These are phyloP conservation scores for Akanthomyces muscarius DNA, from an alignment of 2,329 filamentous ascomycete genomes.

Conservation along the genomic window DNA sequence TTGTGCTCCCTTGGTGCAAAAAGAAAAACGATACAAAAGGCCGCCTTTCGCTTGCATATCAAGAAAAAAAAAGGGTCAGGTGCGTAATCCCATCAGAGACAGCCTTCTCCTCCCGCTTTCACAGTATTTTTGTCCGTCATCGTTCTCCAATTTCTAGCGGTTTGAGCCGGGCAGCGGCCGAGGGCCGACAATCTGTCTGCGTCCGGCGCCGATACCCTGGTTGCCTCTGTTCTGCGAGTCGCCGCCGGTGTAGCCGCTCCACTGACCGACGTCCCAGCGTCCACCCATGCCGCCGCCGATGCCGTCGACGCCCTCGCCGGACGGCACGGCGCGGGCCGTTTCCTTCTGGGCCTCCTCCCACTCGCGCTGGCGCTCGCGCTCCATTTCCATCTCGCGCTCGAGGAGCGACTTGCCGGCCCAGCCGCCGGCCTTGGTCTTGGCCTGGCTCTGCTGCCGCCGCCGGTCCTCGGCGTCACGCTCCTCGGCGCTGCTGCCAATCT, in stretches of 20 bases:
- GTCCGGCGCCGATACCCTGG: slow-evolving; percentile 63
- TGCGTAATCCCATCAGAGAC: neutral
- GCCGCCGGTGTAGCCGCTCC: slow-evolving; percentile 69
- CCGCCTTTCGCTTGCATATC: neutral
- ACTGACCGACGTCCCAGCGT: slow-evolving; percentile 73
- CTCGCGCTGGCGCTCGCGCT: slow-evolving; percentile 69
- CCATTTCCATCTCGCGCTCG: slow-evolving; percentile 77
- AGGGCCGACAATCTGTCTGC: slow-evolving; percentile 76
- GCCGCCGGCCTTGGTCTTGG: slow-evolving; percentile 57
- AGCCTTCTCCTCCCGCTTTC: neutral
- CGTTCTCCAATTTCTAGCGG: neutral
- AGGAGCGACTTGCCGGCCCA: slow-evolving; percentile 67
- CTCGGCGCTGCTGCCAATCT: slow-evolving; percentile 51
- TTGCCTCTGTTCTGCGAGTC: slow-evolving; percentile 67
- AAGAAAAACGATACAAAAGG: neutral
- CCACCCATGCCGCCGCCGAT: slow-evolving; percentile 64
- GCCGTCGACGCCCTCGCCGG: slow-evolving; percentile 54
- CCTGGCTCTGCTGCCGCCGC: slow-evolving; percentile 54
- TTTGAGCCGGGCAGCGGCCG: slow-evolving; percentile 55
- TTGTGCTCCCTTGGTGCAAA: neutral
- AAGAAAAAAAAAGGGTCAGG: neutral
- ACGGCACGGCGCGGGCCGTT: slow-evolving; percentile 48
- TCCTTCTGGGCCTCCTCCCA: slow-evolving; percentile 74
- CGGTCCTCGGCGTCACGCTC: slow-evolving; percentile 62
- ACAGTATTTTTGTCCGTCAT: neutral